Evolutionary conservation across 768 basidiomycete species (phyloP), one percentile per base, ranked within the genome.

Genomic region (Amylocystis lapponica): DNA sequence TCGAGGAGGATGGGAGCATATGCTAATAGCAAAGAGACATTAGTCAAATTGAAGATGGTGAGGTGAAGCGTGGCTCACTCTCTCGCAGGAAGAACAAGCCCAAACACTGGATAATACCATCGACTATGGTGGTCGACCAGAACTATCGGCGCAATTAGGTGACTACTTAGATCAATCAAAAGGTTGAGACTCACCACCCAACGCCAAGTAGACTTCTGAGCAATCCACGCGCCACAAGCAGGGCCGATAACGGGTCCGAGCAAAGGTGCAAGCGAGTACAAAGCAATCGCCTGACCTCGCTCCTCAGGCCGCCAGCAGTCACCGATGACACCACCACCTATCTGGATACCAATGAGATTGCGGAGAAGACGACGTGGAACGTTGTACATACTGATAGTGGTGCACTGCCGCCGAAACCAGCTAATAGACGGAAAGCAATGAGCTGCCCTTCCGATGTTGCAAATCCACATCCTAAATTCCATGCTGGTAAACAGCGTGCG

Each of bases 171-270:
- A 34, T 26, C n/a, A 31, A 34, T 30, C 14, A 37, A 25, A 6
- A 27, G 31, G 3, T 17, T 33, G 11, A 27, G 4, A 67, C 76
- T 31, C 58, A 76, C 78, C 23, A 82, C 80, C 83, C 82, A 86
- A 58, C 80, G 66, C 84, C 84, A 86, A 0, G 79, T 79, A 0
- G 80, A 72, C 27, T 63, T 65, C 31, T 84, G 66, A 0, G 78
- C 76, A 21, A 87, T 74, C 67, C 79, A 83, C 19, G 76, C 78
- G 4, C 80, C 82, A 19, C 75, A 74, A 3, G 79, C 62, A 1
- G 82, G 82, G 1, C 80, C 83, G 12, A 81, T 46, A 0, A 79
- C 80, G 0, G 83, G 79, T 16, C 83, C 83, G 5, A 86, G 60
- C 9, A 86, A 46, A 0, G 83, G 82, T 1, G 81, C 80, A 5